These are phyloP conservation scores for Termitomyces sp. DNA, from an alignment of 768 basidiomycete species.

Conservation along the genomic window DNA sequence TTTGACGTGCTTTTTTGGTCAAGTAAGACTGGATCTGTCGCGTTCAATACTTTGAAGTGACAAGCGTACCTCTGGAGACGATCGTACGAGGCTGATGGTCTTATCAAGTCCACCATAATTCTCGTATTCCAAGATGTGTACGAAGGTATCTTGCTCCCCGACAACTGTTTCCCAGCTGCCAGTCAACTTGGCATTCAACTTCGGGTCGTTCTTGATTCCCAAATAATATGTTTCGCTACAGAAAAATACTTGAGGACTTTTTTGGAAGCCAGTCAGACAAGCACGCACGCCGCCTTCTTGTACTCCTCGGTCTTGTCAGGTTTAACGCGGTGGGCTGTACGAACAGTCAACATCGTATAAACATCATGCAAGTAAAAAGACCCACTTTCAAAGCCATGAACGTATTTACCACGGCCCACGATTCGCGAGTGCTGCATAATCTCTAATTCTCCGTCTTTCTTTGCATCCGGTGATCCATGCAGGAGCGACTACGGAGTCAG, in stretches of 20 bases:
- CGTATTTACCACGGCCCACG: slow-evolving; percentile 90
- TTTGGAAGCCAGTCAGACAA: slow-evolving; percentile 3
- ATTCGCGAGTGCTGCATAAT: slow-evolving; percentile 79
- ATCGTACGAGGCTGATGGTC: slow-evolving; percentile 54
- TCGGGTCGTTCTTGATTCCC: slow-evolving; percentile 67
- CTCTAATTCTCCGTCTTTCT: slow-evolving; percentile 72
- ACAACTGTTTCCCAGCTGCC: slow-evolving; percentile 92
- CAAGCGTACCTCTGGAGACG: slow-evolving; percentile 51
- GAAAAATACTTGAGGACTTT: neutral
- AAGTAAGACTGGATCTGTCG: neutral
- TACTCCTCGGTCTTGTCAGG: slow-evolving; percentile 80
- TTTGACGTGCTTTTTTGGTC: slow-evolving; percentile 45
- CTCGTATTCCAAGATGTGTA: slow-evolving; percentile 86
- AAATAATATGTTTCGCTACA: slow-evolving; percentile 78
- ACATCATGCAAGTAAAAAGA: slow-evolving; percentile 4
- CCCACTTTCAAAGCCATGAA: slow-evolving; percentile 86
- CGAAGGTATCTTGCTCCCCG: slow-evolving; percentile 84
- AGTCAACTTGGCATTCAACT: slow-evolving; percentile 79
- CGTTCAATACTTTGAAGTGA: neutral
- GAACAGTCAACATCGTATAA: neutral
- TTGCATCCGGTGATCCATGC: slow-evolving; percentile 92
- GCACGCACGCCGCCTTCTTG: slow-evolving; percentile 77
- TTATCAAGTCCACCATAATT: slow-evolving; percentile 88
- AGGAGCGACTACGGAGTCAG: slow-evolving; percentile 59
- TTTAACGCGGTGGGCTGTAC: slow-evolving; percentile 76